Base-by-base conservation (phyloP, 2,329 filamentous ascomycete genomes). In the Penicillium hordei region DNA sequence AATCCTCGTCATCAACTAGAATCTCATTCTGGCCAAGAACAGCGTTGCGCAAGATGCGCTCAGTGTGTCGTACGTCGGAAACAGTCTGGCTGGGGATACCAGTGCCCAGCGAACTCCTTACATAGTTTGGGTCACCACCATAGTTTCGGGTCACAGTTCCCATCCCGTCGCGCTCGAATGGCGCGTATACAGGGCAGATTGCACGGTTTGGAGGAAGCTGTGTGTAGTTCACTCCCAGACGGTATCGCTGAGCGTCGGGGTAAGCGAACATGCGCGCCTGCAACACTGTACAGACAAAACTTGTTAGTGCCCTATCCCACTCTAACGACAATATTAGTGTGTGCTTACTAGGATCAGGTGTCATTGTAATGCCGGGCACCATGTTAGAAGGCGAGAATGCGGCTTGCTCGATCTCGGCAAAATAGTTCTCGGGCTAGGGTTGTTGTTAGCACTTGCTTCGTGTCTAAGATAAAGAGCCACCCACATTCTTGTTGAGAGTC, bases 361-460 rank as follows among this genome's bases (percentile, higher is more conserved):
- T 83, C 1, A 84, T 81, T 57, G 81, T 85, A 48, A 87, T 79
- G 1, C 87, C 87, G 0, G 86, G 86, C 0, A 88, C 83, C 69
- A 89, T 75, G 62, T 83, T 85, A 1, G 82, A 82, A 0, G 87
- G 87, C 0, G 83, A 85, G 66, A 89, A 89, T 1, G 85, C 84
- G 0, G 83, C 82, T 73, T 89, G 86, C 71, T 90, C 87, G 45
- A 88, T 82, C 63, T 89, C 86, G 42, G 80, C 78, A 62, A 87
- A 87, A 72, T 86, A 88, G 70, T 89, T 51, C 23, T 44, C 31
- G 8, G 53, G 53, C 87, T 48, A 65, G 33, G 6, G 5, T n/a
- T 57, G 4, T 17, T 27, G 42, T 63, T 42, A 62, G 49, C 44
- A 59, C 21, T 52, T 27, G 34, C 27, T 7, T 12, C 23, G 42